Percentiles rank a stretch among this genome's conserved stretches.
Conservation (phyloP, 2,329 filamentous ascomycete genomes). For the Colletotrichum magnum region DNA sequence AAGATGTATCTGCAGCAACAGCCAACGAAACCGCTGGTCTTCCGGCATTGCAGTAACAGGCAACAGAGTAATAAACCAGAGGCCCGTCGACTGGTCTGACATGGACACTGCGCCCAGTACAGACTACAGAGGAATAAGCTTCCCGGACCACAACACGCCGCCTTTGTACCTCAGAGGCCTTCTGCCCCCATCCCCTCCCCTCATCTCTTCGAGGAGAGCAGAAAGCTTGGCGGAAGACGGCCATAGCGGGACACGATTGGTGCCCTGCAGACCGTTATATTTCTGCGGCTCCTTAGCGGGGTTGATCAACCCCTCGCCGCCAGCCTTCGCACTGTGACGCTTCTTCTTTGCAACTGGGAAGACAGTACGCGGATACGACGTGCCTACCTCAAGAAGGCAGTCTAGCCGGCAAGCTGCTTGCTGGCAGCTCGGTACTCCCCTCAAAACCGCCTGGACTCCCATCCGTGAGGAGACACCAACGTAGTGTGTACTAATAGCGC, state of each 20-base stretch:
- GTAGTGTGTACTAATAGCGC: conserved; percentile 23
- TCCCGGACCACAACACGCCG: conserved; percentile 27
- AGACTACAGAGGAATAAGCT: conserved; percentile 27
- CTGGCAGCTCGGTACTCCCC: conserved; percentile 31
- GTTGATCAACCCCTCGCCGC: conserved; percentile 23
- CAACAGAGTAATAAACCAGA: not conserved
- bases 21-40: too few species aligned
- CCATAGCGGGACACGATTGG: conserved; percentile 31
- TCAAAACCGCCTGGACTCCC: not conserved
- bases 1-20: too few species aligned
- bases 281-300: conserved; percentile 37
- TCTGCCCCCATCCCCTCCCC: conserved; percentile 6
- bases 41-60: too few species aligned
- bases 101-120: not conserved
- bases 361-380: too few species aligned
- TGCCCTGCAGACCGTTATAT: conserved; percentile 38
- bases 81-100: conserved; percentile 12
- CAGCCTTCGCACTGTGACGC: conserved; percentile 33
- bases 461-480: conserved; percentile 14
- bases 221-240: conserved; percentile 31
- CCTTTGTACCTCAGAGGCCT: conserved; percentile 23
- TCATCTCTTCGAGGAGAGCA: conserved; percentile 14
- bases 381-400: too few species aligned
- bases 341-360: not conserved
- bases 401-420: too few species aligned